Conservation (phyloP, 352 stramenopile genomes). For the Blastocystis sp. region DNA sequence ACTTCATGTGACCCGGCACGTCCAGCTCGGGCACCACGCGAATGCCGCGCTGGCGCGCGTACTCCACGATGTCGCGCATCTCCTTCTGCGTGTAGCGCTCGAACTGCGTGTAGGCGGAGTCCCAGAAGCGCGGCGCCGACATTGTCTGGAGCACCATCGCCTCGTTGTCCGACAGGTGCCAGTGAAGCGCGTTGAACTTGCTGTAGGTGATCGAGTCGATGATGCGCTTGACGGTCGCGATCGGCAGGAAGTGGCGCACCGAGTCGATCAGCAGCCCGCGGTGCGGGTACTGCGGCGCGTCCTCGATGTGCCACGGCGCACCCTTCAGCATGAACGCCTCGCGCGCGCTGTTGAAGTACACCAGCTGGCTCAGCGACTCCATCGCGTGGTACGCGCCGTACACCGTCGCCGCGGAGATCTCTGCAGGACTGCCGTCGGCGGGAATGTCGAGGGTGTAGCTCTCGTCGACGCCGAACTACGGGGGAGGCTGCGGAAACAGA, state of each 20-base stretch:
- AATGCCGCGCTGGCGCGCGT: constrained; percentile 75
- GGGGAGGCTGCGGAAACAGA: background rate
- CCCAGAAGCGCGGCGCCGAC: constrained; percentile 73
- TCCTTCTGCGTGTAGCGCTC: constrained; percentile 74
- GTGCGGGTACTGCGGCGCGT: constrained; percentile 74
- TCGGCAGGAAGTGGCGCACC: constrained; percentile 76
- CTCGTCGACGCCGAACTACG: constrained; percentile 72
- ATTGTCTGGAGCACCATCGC: constrained; percentile 62
- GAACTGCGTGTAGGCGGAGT: constrained; percentile 66
- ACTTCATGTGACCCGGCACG: constrained; percentile 75
- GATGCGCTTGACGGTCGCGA: constrained; percentile 72
- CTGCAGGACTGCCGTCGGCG: constrained; percentile 33
- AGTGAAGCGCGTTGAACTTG: constrained; percentile 76
- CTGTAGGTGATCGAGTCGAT: constrained; percentile 72
- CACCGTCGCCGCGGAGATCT: constrained; percentile 73
- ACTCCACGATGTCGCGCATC: constrained; percentile 74
- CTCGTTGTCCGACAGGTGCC: constrained; percentile 73
- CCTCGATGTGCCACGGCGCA: constrained; percentile 71
- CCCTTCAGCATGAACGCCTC: constrained; percentile 69
- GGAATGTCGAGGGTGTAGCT: constrained; percentile 71
- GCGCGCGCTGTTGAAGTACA: constrained; percentile 73
- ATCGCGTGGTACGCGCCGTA: constrained; percentile 75
- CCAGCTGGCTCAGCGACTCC: constrained; percentile 76
- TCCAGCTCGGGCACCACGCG: constrained; percentile 77
- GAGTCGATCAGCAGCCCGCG: constrained; percentile 79